phyloP scores from a whole-genome alignment of 2,329 filamentous ascomycete species.

The Fusarium heterosporum region DNA sequence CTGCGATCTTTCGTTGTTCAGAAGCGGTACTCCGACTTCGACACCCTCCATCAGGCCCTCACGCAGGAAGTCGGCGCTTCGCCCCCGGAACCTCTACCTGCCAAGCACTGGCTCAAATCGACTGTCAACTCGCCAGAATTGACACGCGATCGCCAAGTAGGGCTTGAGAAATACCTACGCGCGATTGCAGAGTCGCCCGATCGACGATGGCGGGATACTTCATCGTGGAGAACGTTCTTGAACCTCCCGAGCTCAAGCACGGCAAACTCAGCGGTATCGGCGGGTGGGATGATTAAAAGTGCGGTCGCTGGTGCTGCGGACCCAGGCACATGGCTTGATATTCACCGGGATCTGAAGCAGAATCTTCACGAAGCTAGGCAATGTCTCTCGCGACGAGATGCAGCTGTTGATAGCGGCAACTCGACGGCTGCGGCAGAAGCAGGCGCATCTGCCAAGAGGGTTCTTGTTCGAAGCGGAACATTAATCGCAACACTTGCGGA shows the following conservation, averaged over 20 bases:
- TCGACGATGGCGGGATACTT: constrained; percentile 78
- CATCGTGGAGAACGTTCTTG: constrained; percentile 78
- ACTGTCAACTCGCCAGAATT: constrained; percentile 77
- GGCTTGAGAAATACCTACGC: constrained; percentile 77
- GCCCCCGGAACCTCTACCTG: constrained; percentile 75
- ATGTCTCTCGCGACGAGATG: constrained; percentile 75
- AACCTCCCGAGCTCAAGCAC: constrained; percentile 71
- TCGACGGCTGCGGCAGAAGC: constrained; percentile 67
- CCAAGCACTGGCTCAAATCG: constrained; percentile 81
- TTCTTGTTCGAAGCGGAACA: constrained; percentile 75
- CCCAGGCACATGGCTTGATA: constrained; percentile 79
- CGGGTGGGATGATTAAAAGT: constrained; percentile 58
- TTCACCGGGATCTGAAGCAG: constrained; percentile 78
- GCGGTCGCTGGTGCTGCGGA: constrained; percentile 61
- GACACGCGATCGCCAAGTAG: constrained; percentile 75
- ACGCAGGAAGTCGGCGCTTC: constrained; percentile 68
- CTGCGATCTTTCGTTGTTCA: constrained; percentile 79
- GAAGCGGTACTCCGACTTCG: constrained; percentile 87
- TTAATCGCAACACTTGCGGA: constrained; percentile 73
- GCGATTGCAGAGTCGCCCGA: constrained; percentile 80
- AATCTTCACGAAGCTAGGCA: constrained; percentile 73
- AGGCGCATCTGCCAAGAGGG: constrained; percentile 78
- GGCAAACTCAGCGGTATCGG: constrained; percentile 61
- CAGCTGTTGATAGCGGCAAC: constrained; percentile 54
- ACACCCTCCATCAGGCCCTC: constrained; percentile 72